These are phyloP conservation scores for Dysphania ambrosioides DNA, from an alignment of 148 eudicot species.

Conservation along the genomic window DNA sequence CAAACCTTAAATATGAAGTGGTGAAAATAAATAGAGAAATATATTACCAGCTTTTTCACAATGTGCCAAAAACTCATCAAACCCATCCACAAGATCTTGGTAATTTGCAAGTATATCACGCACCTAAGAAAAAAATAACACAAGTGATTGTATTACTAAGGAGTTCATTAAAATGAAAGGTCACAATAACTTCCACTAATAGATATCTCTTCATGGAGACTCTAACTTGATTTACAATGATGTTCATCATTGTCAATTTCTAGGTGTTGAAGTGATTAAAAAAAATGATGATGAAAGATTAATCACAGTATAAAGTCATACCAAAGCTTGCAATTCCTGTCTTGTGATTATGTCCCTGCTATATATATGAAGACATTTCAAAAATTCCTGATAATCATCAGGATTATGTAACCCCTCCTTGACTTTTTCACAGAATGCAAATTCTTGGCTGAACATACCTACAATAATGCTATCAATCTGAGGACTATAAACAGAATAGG, in stretches of 20 bases:
- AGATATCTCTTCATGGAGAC: neutral
- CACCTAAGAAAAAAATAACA: slow-evolving; percentile 49
- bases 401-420: slow-evolving; percentile 65
- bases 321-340: slow-evolving; percentile 77
- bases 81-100: slow-evolving; percentile 90
- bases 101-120: slow-evolving; percentile 81
- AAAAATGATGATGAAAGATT: neutral
- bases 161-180: neutral
- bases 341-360: slow-evolving; percentile 87
- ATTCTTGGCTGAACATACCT: slow-evolving; percentile 77
- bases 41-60: slow-evolving; percentile 74
- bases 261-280: neutral
- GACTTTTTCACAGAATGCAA: slow-evolving; percentile 86
- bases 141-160: neutral
- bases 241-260: neutral
- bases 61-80: slow-evolving; percentile 77
- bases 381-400: slow-evolving; percentile 91
- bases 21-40: neutral
- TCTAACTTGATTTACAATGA: neutral
- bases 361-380: slow-evolving; percentile 93
- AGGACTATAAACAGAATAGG: slow-evolving; percentile 7
- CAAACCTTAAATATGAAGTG: slow-evolving; percentile 6
- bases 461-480: slow-evolving; percentile 20
- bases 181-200: neutral
- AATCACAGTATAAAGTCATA: slow-evolving; percentile 27